Evolutionary conservation across 192 early-diverging fungal genomes (phyloP).

Genomic region (Linnemannia exigua): DNA sequence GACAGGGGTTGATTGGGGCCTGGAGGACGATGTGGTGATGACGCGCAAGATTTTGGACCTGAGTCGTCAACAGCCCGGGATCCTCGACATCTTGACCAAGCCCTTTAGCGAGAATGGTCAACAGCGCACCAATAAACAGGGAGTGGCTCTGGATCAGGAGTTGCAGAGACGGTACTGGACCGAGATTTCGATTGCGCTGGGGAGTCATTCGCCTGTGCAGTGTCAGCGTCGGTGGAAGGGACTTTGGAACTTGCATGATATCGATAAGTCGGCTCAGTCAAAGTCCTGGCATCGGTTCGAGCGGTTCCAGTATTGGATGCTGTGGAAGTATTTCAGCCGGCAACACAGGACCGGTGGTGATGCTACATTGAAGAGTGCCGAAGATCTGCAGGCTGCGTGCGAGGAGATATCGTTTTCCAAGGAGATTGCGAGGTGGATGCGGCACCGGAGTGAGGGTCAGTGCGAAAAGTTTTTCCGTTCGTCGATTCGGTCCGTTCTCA

Average conservation of each 20-base stretch:
- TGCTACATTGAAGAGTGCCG: not conserved
- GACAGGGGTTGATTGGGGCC: slow-evolving; percentile 28
- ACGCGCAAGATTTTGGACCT: slow-evolving; percentile 29
- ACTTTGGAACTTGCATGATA: slow-evolving; percentile 19
- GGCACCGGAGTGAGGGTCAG: slow-evolving; percentile 23
- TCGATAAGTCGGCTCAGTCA: slow-evolving; percentile 26
- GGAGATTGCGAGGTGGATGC: slow-evolving; percentile 46
- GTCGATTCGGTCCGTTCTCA: not conserved
- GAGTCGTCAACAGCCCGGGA: not conserved
- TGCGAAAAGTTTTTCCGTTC: slow-evolving; percentile 28
- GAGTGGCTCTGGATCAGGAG: not conserved
- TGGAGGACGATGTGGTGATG: slow-evolving; percentile 53
- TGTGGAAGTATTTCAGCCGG: slow-evolving; percentile 31
- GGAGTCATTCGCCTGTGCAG: slow-evolving; percentile 40
- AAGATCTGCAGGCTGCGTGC: not conserved
- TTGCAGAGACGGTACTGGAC: slow-evolving; percentile 22
- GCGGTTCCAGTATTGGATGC: slow-evolving; percentile 47
- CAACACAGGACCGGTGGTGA: not conserved
- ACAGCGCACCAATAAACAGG: not conserved
- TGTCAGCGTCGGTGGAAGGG: slow-evolving; percentile 45
- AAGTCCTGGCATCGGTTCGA: slow-evolving; percentile 39
- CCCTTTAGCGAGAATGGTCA: not conserved
- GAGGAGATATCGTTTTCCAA: slow-evolving; percentile 25
- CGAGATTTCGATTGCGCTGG: slow-evolving; percentile 31
- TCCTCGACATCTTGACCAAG: slow-evolving; percentile 16